Base-by-base conservation (phyloP, 192 early-diverging fungal genomes). In the Coemansia sp. region DNA sequence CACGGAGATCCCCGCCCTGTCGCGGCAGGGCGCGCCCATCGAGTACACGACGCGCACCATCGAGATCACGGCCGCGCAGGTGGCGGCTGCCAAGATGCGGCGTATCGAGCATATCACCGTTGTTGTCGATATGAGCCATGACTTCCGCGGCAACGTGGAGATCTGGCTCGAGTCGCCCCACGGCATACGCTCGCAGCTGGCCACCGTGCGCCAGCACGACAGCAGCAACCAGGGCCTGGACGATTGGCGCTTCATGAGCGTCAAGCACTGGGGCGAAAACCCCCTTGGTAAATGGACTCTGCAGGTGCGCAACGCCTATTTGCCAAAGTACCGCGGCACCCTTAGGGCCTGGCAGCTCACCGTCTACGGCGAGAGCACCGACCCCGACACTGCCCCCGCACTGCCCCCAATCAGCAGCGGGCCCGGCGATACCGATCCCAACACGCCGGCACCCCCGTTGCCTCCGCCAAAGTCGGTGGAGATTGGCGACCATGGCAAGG, bases 211-310 rank as follows among this genome's bases (percentile, higher is more conserved):
- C 16, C 80, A 74, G 44, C 82, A 67, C 63, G 97, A 99, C 74
- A 63, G 44, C 13, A 87, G 85, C 67, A 81, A 42, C 7, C 76
- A 73, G 10, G 97, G 97, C 11, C 91, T 96, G 61, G 17, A 60
- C 8, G 85, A 89, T 64, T 99, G 97, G 97, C 95, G 92, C 33
- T 94, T 98, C 66, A 96, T 95, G 94, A 91, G 85, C 34, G 95
- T 99, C 41, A 93, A 92, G 78, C 97, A 99, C 67, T 99, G 97
- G 97, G 96, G 90, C 60, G 97, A 99, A 67, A 73, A 91, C 37
- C 92, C 93, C 16, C 75, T 91, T 0, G 96, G 97, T 56, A 70
- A 78, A 33, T 99, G 97, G 97, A 87, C 81, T 16, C 66, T 94
- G 35, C 73, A 77, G 8, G 85, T 94, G 19, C 83, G 85, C n/a